A percentile compares a stretch with the other conserved stretches of the same genome.
These are phyloP conservation scores for Biscogniauxia marginata DNA, from an alignment of 2,329 filamentous ascomycete species.

Conservation along the genomic window DNA sequence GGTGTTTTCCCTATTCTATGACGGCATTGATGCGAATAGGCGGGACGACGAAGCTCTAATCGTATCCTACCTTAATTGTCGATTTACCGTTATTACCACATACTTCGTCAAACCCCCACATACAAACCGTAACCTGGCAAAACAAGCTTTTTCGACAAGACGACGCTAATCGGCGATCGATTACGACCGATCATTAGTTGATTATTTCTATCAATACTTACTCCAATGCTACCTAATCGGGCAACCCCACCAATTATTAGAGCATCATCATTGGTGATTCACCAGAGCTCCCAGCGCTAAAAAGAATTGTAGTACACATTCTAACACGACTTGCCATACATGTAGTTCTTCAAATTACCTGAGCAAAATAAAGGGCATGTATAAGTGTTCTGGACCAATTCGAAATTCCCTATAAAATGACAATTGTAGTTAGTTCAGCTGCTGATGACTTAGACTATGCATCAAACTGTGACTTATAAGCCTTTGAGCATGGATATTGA, in stretches of 20 bases:
- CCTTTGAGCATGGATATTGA: no score
- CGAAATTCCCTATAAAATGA: no score
- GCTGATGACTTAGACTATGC: no score
- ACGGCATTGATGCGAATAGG: background rate
- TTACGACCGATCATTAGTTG: no score
- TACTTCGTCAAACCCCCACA: background rate
- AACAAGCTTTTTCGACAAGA: background rate
- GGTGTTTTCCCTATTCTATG: background rate
- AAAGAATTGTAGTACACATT: no score
- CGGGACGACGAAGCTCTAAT: background rate
- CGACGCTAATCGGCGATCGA: background rate
- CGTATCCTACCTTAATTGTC: background rate
- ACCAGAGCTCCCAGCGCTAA: background rate
- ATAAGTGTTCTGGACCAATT: no score
- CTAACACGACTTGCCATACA: no score
- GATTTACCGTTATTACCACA: background rate
- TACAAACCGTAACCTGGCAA: background rate
- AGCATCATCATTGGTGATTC: background rate
- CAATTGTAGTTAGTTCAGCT: no score
- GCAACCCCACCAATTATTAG: background rate
- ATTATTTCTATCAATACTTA: background rate
- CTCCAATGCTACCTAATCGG: background rate
- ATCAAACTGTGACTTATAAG: no score
- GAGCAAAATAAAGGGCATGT: no score
- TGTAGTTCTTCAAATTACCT: no score